phyloP scores from a whole-genome alignment of 2,329 filamentous ascomycete species.

The Gaeumannomyces tritici region DNA sequence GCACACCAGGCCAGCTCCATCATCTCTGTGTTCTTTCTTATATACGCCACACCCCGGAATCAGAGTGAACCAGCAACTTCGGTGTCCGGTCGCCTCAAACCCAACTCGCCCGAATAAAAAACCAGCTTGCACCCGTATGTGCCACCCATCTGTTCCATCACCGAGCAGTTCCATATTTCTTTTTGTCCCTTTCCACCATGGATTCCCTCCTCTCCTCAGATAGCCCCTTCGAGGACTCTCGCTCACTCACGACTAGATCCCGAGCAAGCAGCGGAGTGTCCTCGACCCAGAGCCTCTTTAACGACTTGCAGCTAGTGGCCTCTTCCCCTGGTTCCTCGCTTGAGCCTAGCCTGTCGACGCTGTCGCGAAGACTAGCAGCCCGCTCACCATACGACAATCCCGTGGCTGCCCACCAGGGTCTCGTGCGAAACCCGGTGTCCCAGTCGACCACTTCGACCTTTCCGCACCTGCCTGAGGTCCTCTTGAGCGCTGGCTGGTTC shows the following conservation, averaged over 20 bases:
- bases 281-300: constrained; percentile 16
- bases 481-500: constrained; percentile 22
- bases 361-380: constrained; percentile 12
- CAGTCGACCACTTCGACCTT: constrained; percentile 17
- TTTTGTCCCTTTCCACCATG: background rate
- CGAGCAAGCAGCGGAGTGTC: constrained; percentile 19
- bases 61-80: too few species aligned
- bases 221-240: constrained; percentile 1
- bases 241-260: constrained; percentile 9
- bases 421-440: constrained; percentile 13
- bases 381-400: constrained; percentile 18
- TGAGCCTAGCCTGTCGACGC: background rate
- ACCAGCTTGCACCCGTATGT: background rate
- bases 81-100: too few species aligned
- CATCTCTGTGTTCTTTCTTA: too few species aligned
- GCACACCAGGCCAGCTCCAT: too few species aligned
- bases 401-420: constrained; percentile 13
- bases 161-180: background rate
- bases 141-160: background rate
- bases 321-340: constrained; percentile 6
- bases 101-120: too few species aligned
- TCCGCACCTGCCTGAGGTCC: constrained; percentile 15
- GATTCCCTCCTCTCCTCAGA: background rate
- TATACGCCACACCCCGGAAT: too few species aligned
- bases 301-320: constrained; percentile 16